Base-by-base conservation (phyloP, 2,329 filamentous ascomycete species). In the Talaromyces sp. region DNA sequence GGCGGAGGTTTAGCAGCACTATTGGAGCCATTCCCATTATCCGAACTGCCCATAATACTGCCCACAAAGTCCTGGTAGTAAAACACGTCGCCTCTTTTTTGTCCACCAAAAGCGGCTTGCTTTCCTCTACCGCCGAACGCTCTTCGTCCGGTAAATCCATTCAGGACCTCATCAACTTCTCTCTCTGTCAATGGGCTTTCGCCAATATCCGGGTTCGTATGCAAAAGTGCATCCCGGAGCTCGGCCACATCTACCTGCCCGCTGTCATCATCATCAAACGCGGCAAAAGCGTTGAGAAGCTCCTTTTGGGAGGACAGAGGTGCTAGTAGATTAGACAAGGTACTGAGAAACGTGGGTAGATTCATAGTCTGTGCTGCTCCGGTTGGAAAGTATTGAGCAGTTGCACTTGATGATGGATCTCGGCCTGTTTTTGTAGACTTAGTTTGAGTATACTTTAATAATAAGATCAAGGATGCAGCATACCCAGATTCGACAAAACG, bases 211-310 rank as follows among this genome's bases (percentile, higher is more conserved):
- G 92, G 91, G 0, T 88, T 88, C 0, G 93, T 97, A 69, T 93
- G 86, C 47, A 97, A 79, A 53, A 99, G 77, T 0, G 94, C 92
- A 70, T 95, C 91, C 54, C 91, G 88, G 68, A 99, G 79, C 77
- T 97, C 92, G 0, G 81, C 85, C 22, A 96, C 80, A 74, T 98
- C 93, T 45, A 98, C 88, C 77, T 97, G 93, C 2, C 95, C 95
- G 72, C 91, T 95, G 75, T 99, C 95, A 68, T 96, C 93, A 68
- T 96, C 91, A 74, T 99, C 95, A 75, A 98, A 98, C 0, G 95
- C 95, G 1, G 92, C 92, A 70, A 99, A 94, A 0, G 95, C 95
- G 1, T 93, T 94, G 22, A 92, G 82, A 10, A 99, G 85, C 75
- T 99, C 95, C 17, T 88, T 85, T 25, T 88, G 86, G 0, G 91